Conservation (phyloP, 129 eudicot genomes). For the Tagetes erecta region DNA sequence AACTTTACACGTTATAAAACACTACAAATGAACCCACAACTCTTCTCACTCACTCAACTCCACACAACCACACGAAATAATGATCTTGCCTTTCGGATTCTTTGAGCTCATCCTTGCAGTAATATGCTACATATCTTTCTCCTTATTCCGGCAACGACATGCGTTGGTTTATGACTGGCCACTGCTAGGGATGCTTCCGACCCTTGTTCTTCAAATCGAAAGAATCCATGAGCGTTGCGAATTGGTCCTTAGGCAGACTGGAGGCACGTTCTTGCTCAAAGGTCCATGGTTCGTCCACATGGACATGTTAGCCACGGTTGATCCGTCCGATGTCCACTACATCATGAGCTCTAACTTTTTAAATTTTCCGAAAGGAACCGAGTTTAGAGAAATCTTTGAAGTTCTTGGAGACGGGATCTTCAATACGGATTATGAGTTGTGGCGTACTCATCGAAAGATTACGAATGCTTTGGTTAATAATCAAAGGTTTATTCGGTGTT, state of each 20-base stretch:
- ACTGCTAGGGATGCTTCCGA: conserved; percentile 53
- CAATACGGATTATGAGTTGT: conserved; percentile 60
- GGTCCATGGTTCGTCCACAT: conserved; percentile 62
- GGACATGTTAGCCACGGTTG: conserved; percentile 55
- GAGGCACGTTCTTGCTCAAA: conserved; percentile 29
- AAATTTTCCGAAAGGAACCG: conserved; percentile 72
- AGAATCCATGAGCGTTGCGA: conserved; percentile 43
- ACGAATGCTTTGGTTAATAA: conserved; percentile 51
- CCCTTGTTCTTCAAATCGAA: conserved; percentile 17
- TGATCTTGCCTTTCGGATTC: conserved; percentile 35
- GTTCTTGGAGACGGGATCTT: conserved; percentile 77
- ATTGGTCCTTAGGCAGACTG: conserved; percentile 12
- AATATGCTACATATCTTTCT: conserved; percentile 34
- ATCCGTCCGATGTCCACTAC: conserved; percentile 58
- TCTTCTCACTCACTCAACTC: background rate
- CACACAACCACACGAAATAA: background rate
- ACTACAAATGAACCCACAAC: conserved; percentile 1
- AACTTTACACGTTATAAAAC: conserved; percentile 8
- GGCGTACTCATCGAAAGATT: conserved; percentile 56
- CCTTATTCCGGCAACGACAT: conserved; percentile 28
- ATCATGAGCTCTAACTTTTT: conserved; percentile 54
- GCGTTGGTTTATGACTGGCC: conserved; percentile 46
- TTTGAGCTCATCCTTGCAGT: conserved; percentile 42
- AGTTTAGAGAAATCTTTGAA: conserved; percentile 59
- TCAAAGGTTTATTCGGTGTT: conserved; percentile 36